Conservation (phyloP, 345 rosid species). For the Carallia brachiata region DNA sequence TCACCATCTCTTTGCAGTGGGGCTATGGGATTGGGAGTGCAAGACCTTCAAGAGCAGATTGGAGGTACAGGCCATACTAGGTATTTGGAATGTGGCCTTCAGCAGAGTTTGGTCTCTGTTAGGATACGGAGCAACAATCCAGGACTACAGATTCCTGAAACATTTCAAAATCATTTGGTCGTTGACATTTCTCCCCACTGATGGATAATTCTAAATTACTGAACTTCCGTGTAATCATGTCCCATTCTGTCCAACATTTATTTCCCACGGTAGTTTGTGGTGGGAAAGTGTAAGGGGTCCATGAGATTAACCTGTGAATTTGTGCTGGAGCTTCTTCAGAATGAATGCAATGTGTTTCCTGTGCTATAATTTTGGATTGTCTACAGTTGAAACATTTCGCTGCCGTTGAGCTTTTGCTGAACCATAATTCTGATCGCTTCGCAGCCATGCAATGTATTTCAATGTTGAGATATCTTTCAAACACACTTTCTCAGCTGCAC, state of each 20-base stretch:
- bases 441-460: conserved; percentile 30
- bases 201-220: not conserved
- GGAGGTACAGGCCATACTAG: conserved; percentile 91
- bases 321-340: not conserved
- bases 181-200: not conserved
- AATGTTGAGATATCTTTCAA: conserved; percentile 33
- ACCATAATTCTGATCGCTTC: conserved; percentile 46
- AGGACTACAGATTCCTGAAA: not conserved
- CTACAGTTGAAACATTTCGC: conserved; percentile 27
- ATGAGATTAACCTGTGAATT: not conserved
- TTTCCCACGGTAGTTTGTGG: too few relatives aligned
- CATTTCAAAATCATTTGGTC: not conserved
- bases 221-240: not conserved
- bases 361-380: not conserved
- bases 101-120: not conserved
- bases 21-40: conserved; percentile 60
- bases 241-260: not conserved
- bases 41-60: conserved; percentile 77
- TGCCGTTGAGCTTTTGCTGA: conserved; percentile 51
- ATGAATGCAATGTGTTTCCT: not conserved
- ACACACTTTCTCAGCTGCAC: conserved; percentile 54
- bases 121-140: not conserved
- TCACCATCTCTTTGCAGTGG: conserved; percentile 49
- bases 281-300: not conserved
- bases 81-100: not conserved